Evolutionary conservation across 208 protist species (phyloP).

Genomic region (Trypanosoma cruzi): DNA sequence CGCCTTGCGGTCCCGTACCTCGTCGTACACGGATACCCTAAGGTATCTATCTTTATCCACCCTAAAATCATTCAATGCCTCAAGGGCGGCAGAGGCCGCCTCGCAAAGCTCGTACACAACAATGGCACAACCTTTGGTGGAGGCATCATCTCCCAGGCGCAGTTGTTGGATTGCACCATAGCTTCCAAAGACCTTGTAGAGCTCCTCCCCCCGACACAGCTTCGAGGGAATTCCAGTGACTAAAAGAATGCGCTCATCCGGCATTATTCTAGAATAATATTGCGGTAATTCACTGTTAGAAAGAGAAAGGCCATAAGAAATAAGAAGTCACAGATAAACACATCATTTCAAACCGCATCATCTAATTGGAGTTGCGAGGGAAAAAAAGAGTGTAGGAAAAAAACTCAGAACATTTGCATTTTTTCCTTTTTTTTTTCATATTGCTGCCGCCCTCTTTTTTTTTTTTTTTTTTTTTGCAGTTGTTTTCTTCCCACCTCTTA

Average conservation of each 20-base stretch:
- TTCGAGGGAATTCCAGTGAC: conserved; percentile 83
- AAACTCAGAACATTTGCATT: too few species aligned
- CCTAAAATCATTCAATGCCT: conserved; percentile 70
- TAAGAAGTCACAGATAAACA: neutral
- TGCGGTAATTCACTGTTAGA: neutral
- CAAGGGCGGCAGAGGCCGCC: conserved; percentile 58
- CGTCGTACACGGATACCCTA: conserved; percentile 84
- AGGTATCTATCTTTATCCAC: conserved; percentile 67
- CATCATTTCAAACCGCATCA: too few species aligned
- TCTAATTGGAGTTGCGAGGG: neutral
- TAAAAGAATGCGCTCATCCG: conserved; percentile 84
- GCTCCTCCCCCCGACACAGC: conserved; percentile 63
- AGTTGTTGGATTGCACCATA: conserved; percentile 87
- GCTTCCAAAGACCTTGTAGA: conserved; percentile 85
- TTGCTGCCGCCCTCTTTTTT: too few species aligned
- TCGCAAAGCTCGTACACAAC: conserved; percentile 90
- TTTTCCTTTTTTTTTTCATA: too few species aligned
- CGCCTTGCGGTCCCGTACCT: conserved; percentile 70
- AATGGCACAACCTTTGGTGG: conserved; percentile 83
- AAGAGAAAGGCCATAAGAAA: neutral
- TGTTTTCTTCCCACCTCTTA: neutral
- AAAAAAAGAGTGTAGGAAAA: too few species aligned
- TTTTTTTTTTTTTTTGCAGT: too few species aligned
- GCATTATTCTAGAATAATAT: conserved; percentile 36
- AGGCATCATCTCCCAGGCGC: conserved; percentile 55